Conservation (phyloP, 164 flowering plant genomes). For the Warburgia ugandensis region DNA sequence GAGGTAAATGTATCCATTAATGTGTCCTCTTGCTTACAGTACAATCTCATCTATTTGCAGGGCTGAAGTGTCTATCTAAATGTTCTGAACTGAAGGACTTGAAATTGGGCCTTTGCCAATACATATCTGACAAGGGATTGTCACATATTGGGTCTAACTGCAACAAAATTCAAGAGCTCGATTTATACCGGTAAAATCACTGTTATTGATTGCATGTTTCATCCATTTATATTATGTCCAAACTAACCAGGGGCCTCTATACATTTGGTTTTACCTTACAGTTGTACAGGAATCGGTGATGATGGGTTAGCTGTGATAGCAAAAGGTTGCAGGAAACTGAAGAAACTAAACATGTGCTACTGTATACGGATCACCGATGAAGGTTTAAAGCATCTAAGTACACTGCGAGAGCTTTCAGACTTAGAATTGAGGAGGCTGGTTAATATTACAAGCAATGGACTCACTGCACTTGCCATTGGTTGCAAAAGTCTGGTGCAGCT, state of each 20-base stretch:
- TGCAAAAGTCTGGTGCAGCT: conserved; percentile 49
- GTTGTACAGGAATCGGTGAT: conserved; percentile 59
- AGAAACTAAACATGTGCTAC: conserved; percentile 54
- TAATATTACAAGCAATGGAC: conserved; percentile 41
- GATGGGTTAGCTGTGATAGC: conserved; percentile 49
- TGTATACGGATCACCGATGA: conserved; percentile 42
- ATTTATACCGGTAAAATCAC: conserved; percentile 52
- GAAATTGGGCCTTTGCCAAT: conserved; percentile 55
- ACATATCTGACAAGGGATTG: conserved; percentile 53
- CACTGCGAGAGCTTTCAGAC: conserved; percentile 41
- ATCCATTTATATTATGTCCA: background rate
- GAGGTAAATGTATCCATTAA: background rate
- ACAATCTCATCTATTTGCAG: conserved; percentile 25
- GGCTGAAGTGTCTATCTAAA: conserved; percentile 41
- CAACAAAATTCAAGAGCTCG: conserved; percentile 47
- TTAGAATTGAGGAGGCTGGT: conserved; percentile 53
- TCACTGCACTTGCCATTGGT: conserved; percentile 46
- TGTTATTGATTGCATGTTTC: background rate
- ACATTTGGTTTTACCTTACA: conserved; percentile 18
- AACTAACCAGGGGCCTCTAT: too few species aligned
- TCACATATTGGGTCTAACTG: conserved; percentile 42
- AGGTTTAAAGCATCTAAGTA: conserved; percentile 42
- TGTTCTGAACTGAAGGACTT: conserved; percentile 43
- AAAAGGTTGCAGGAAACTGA: conserved; percentile 57
- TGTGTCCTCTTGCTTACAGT: background rate